A percentile compares a stretch with the other conserved stretches of the same genome.
Evolutionary conservation across 2,329 filamentous ascomycete genomes (phyloP).

Genomic region (Clarireedia paspali): DNA sequence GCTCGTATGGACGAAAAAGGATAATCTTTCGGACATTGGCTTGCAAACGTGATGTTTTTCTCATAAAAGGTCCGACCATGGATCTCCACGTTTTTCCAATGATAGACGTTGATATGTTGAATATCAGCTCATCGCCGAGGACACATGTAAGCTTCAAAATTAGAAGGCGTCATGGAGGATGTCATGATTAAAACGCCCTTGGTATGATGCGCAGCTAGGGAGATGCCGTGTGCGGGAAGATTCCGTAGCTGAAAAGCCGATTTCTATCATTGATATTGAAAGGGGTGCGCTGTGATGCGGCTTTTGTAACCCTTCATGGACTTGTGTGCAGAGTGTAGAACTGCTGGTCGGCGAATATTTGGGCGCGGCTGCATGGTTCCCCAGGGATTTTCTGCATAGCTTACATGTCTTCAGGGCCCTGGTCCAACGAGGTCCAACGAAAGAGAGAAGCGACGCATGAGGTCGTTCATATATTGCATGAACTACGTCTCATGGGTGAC

Average conservation of each 20-base stretch:
- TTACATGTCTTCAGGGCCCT: conserved; percentile 1
- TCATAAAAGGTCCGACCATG: background rate
- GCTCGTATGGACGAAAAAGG: conserved; percentile 6
- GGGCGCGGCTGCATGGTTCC: background rate
- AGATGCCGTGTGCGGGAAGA: background rate
- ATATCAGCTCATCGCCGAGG: conserved; percentile 3
- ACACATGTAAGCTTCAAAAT: conserved; percentile 3
- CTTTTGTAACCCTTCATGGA: background rate
- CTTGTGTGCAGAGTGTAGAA: background rate
- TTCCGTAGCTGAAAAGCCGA: background rate
- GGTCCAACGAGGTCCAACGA: background rate
- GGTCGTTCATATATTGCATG: background rate
- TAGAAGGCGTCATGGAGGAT: background rate
- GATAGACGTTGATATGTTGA: background rate
- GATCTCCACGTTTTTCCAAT: conserved; percentile 3
- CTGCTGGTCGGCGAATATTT: background rate
- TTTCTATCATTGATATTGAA: too few species aligned
- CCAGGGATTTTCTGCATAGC: background rate
- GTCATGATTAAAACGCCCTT: conserved; percentile 5
- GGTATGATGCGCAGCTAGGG: background rate
- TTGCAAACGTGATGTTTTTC: conserved; percentile 1
- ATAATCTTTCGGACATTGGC: background rate
- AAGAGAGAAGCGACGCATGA: background rate
- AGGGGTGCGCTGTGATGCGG: background rate
- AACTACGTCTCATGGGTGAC: background rate